Base-by-base conservation (phyloP, 495 filamentous ascomycete genomes). In the Penicillium desertorum region DNA sequence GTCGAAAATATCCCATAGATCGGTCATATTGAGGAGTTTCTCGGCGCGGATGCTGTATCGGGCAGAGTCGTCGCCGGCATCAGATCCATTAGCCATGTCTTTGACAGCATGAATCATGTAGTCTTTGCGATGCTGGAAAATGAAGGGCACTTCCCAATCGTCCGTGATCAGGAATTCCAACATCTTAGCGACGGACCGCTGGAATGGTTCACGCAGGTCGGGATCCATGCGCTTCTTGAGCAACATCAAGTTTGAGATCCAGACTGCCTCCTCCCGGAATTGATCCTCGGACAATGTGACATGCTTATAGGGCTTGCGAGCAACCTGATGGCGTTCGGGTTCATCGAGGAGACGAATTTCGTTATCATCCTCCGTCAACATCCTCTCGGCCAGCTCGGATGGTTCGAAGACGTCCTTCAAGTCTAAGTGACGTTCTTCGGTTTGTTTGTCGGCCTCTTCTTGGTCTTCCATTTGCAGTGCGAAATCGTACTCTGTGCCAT, bases 321-420 rank as follows among this genome's bases (percentile, higher is more conserved):
- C 88, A 41, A 98, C 79, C 66, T 98, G 94, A 72, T 96, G 94
- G 54, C 94, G 86, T 72, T 98, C 94, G 3, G 94, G 95, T 56
- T 96, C 86, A 70, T 98, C 94, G 14, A 81, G 82, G 49, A 83
- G 78, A 16, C 94, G 88, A 54, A 98, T 97, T 49, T 82, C 76
- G 69, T 97, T 95, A 65, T 98, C 94, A 46, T 91, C 91, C 53
- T 98, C 94, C 5, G 94, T 98, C 34, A 98, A 83, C 71, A 98
- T 88, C 71, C 89, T 90, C 70, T 98, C 94, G 37, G 84, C 83
- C 41, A 98, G 84, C 71, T 98, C 90, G 2, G 91, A 92, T 2
- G 95, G 95, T 72, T 98, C 94, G 58, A 98, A 98, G 55, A 98
- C 92, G 69, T 98, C 93, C 73, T 96, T 96, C 43, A 98, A 79